Evolutionary conservation across 2,329 filamentous ascomycete genomes (phyloP).

Genomic region (Fusarium tupiense): DNA sequence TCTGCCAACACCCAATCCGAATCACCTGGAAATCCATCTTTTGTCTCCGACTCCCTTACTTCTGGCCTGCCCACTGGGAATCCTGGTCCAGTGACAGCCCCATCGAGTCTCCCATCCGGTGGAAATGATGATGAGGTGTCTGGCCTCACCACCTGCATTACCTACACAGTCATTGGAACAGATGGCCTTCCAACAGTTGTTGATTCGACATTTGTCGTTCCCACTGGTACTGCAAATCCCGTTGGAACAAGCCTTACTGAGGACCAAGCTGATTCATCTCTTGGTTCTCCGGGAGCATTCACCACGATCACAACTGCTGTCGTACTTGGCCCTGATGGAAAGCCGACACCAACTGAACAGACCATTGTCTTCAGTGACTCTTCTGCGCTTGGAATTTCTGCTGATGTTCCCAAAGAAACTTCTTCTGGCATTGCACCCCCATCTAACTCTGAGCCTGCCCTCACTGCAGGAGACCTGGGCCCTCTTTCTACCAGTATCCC

Average conservation of each 20-base stretch:
- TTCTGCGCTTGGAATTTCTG: slow-evolving; percentile 31
- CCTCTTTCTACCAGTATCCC: slow-evolving; percentile 27
- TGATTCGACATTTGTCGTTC: slow-evolving; percentile 46
- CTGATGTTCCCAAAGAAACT: slow-evolving; percentile 23
- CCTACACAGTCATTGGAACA: slow-evolving; percentile 43
- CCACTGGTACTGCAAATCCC: slow-evolving; percentile 34
- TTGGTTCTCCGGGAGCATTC: slow-evolving; percentile 22
- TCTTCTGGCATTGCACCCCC: slow-evolving; percentile 26
- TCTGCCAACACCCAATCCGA: slow-evolving; percentile 33
- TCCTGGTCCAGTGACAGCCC: slow-evolving; percentile 33
- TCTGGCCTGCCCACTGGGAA: slow-evolving; percentile 40
- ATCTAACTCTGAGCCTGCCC: slow-evolving; percentile 23
- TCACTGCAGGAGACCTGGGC: slow-evolving; percentile 13
- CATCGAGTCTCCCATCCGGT: slow-evolving; percentile 8
- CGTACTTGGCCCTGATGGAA: slow-evolving; percentile 47
- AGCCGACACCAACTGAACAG: slow-evolving; percentile 46
- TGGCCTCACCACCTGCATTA: slow-evolving; percentile 45
- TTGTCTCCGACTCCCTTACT: slow-evolving; percentile 26
- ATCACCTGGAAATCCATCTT: slow-evolving; percentile 32
- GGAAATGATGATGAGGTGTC: neutral
- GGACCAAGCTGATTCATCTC: slow-evolving; percentile 16
- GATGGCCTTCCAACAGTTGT: slow-evolving; percentile 45
- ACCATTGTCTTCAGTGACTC: slow-evolving; percentile 46
- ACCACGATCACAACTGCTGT: slow-evolving; percentile 47
- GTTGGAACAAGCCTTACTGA: slow-evolving; percentile 25